Base-by-base conservation (phyloP, 2,329 filamentous ascomycete species). In the Clarireedia sp. region DNA sequence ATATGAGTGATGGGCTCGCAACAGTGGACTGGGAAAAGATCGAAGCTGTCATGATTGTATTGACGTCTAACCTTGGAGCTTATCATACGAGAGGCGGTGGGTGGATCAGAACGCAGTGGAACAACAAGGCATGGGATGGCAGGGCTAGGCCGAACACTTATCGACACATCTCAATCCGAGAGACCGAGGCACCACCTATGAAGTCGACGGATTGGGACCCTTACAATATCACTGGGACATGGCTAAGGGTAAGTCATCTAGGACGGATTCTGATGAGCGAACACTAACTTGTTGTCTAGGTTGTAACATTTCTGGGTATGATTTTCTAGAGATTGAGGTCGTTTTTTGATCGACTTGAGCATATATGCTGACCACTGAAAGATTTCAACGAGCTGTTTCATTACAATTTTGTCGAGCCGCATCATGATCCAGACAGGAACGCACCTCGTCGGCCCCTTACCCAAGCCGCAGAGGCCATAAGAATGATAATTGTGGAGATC, bases 1-100 rank as follows among this genome's bases (percentile, higher is more conserved):
- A 89, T 63, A 72, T 78, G 64, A 73, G 79, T 49, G 86, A 90
- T 64, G 80, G 78, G 1, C 77, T 74, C 2, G 76, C 75, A 51
- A 69, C 71, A 5, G 83, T 89, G 0, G 87, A 92, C 69, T 92
- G 88, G 88, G 86, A 91, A 69, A 89, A 87, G 71, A 72, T 90
- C 10, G 87, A 91, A 69, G 83, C 85, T 8, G 79, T 90, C 53
- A 80, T 90, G 75, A 73, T 90, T 3, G 17, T 45, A n/a, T 43
- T 51, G 16, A 44, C 41, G 7, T 36, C 17, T 23, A 57, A 50
- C 53, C 12, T 49, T 23, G 45, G 9, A 9, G 12, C 16, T 3
- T 21, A 33, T 17, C 21, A 36, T 7, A 17, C 19, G 7, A 46
- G 43, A 46, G 23, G 19, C 2, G 14, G 45, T 8, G 16, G 23